Conservation (phyloP, 2,329 filamentous ascomycete species). For the Fusarium lyarnte region DNA sequence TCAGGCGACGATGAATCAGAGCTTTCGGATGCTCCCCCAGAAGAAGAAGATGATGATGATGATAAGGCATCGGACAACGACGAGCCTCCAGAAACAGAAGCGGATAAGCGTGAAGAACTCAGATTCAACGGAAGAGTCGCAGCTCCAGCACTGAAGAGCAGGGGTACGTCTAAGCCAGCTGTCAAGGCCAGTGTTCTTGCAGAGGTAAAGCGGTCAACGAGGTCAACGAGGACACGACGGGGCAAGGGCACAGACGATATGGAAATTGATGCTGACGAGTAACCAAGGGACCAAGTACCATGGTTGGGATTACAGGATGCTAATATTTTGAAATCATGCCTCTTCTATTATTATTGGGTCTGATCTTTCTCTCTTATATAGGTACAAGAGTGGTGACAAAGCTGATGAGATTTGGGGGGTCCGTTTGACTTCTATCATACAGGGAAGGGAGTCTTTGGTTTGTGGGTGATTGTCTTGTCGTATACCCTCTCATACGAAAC, state of each 20-base stretch:
- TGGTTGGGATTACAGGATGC: slow-evolving; percentile 20
- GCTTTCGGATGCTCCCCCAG: slow-evolving; percentile 36
- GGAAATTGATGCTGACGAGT: slow-evolving; percentile 50
- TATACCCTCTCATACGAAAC: slow-evolving; percentile 38
- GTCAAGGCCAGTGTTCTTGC: slow-evolving; percentile 42
- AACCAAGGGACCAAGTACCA: slow-evolving; percentile 1
- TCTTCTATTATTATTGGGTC: slow-evolving; percentile 17
- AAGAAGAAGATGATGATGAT: slow-evolving; percentile 23
- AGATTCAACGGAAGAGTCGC: slow-evolving; percentile 42
- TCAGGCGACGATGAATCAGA: slow-evolving; percentile 34
- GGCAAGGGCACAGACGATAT: slow-evolving; percentile 46
- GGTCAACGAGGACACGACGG: slow-evolving; percentile 42
- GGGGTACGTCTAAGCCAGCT: slow-evolving; percentile 34
- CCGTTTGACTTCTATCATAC: slow-evolving; percentile 23
- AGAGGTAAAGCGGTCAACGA: slow-evolving; percentile 33
- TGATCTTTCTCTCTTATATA: slow-evolving; percentile 33
- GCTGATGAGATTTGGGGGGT: neutral
- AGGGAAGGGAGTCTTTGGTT: slow-evolving; percentile 39
- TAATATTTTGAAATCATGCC: slow-evolving; percentile 22
- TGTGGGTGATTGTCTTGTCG: slow-evolving; percentile 33
- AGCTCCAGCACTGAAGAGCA: slow-evolving; percentile 33
- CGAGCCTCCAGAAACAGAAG: slow-evolving; percentile 24
- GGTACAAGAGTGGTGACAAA: slow-evolving; percentile 15
- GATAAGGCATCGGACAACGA: slow-evolving; percentile 24
- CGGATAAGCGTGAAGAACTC: slow-evolving; percentile 31